These are phyloP conservation scores for Tagetes erecta DNA, from an alignment of 129 eudicot species.

Conservation along the genomic window DNA sequence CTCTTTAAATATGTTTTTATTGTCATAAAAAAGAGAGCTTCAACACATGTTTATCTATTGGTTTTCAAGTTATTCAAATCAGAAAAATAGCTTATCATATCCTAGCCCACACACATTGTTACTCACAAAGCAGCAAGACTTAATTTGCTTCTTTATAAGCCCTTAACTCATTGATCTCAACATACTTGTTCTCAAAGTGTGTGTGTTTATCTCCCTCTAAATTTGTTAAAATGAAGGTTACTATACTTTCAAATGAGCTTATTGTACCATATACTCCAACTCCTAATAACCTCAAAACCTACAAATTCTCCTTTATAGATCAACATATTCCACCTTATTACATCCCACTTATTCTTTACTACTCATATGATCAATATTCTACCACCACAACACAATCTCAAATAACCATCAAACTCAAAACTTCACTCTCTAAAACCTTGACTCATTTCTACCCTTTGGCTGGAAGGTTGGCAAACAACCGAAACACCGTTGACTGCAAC, in stretches of 20 bases:
- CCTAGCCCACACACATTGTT: background rate
- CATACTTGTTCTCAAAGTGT: background rate
- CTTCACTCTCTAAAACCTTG: conserved; percentile 43
- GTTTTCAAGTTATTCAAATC: too few relatives aligned
- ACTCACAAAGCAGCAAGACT: background rate
- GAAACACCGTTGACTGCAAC: conserved; percentile 33
- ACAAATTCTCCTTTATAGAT: conserved; percentile 41
- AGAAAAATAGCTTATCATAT: background rate
- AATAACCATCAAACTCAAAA: conserved; percentile 34
- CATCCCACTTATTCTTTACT: conserved; percentile 40
- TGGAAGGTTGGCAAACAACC: conserved; percentile 36
- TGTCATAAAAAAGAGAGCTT: background rate
- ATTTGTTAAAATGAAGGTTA: conserved; percentile 35
- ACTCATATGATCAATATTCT: conserved; percentile 24
- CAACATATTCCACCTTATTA: conserved; percentile 28
- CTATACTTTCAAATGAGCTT: conserved; percentile 33
- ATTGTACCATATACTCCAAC: conserved; percentile 45
- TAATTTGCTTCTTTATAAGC: conserved; percentile 11
- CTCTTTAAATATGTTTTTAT: conserved; percentile 12
- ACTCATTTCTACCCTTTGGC: conserved; percentile 49
- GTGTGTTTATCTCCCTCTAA: conserved; percentile 1
- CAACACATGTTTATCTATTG: too few relatives aligned
- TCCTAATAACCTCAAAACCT: conserved; percentile 34
- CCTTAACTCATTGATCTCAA: conserved; percentile 3
- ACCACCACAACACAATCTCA: conserved; percentile 29